phyloP scores from a whole-genome alignment of 192 early-diverging fungal genomes.

The Gryganskiella cystojenkinii region DNA sequence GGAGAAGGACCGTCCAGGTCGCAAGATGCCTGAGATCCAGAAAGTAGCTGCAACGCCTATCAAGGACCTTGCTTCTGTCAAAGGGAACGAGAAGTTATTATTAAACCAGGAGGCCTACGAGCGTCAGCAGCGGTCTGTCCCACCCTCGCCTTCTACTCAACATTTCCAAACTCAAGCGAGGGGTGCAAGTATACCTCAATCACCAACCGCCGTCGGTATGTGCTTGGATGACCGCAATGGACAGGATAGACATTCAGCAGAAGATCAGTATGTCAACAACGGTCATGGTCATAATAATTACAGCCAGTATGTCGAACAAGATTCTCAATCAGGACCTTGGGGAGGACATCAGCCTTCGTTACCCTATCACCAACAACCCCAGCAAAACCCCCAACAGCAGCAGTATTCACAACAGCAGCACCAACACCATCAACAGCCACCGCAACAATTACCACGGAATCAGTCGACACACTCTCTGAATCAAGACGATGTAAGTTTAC shows the following conservation, averaged over 20 bases:
- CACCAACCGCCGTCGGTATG: slow-evolving; percentile 16
- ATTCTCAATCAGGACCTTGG: neutral
- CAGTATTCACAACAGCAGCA: slow-evolving; percentile 22
- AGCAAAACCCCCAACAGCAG: slow-evolving; percentile 9
- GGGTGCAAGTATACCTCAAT: slow-evolving; percentile 30
- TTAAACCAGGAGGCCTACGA: slow-evolving; percentile 49
- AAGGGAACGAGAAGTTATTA: slow-evolving; percentile 42
- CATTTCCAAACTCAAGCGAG: slow-evolving; percentile 17
- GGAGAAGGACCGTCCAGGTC: slow-evolving; percentile 24
- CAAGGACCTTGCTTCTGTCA: slow-evolving; percentile 35
- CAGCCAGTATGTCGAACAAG: slow-evolving; percentile 21
- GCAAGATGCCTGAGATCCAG: slow-evolving; percentile 42
- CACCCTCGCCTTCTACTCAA: slow-evolving; percentile 17
- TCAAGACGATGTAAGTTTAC: slow-evolving; percentile 35
- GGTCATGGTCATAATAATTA: slow-evolving; percentile 13
- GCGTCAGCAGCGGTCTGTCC: slow-evolving; percentile 35
- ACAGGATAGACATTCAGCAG: slow-evolving; percentile 28
- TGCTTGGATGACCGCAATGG: slow-evolving; percentile 23
- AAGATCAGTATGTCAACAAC: slow-evolving; percentile 15
- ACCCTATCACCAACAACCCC: slow-evolving; percentile 9
- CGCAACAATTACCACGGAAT: slow-evolving; percentile 15
- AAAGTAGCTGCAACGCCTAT: slow-evolving; percentile 49
- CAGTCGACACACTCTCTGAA: slow-evolving; percentile 32
- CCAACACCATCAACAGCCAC: slow-evolving; percentile 22
- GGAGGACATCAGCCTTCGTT: neutral